Base-by-base conservation (phyloP, 163 green algal species). In the Scenedesmus sp. region DNA sequence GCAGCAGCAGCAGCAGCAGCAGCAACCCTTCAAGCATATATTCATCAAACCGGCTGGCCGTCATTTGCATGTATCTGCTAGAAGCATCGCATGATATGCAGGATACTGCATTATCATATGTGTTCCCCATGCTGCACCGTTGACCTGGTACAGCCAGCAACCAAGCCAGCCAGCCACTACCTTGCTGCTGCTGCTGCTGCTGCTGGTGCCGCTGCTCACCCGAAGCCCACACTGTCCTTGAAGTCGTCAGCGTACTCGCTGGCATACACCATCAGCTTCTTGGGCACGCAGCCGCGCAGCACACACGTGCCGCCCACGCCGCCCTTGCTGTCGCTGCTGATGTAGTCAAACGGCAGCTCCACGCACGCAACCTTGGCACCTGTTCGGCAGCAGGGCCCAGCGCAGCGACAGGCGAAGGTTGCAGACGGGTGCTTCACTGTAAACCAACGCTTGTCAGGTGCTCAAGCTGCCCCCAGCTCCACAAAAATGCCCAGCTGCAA, bases 231-330 rank as follows among this genome's bases (percentile, higher is more conserved):
- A n/a, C 96, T 96, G 79, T 98, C 97, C 74, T 96, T 91, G 91
- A 99, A 99, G 46, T 97, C 90, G 18, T 98, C 95, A 55, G 96
- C 92, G 93, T 98, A 99, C 82, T 98, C 93, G 3, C 96, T 96
- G 34, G 96, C 97, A 82, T 98, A 99, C 88, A 99, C 97, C 81
- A 99, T 96, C 15, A 99, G 96, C 96, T 99, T 99, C 95, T 99
- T 99, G 88, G 98, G 98, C 76, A 99, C 98, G 92, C 98, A 99
- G 64, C 98, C 98, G 34, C 98, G 95, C 79, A 99, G 95, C 26
- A 99, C 98, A 93, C 98, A 99, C 3, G 98, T 99, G 92, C 97
- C 98, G 54, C 98, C 98, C 46, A 99, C 94, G 56, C 98, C 98
- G 26, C 98, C 98, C 23, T 93, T 92, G 6, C 88, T 95, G 13